Evolutionary conservation across 495 filamentous ascomycete genomes (phyloP).

Genomic region (Aspergillus wentii): DNA sequence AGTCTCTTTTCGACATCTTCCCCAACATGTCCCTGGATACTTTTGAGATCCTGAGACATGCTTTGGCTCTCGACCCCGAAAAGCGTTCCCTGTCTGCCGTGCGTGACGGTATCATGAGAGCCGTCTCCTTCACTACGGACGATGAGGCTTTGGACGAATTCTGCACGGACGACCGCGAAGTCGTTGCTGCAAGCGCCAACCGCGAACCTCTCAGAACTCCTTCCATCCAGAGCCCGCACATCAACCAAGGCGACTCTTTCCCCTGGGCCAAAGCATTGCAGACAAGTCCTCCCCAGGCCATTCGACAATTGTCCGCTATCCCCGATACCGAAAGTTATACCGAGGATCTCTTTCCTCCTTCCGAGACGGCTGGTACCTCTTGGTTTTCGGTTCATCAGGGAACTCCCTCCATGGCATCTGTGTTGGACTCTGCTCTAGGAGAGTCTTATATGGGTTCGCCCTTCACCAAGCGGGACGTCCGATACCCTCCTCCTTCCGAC

Average conservation of each 20-base stretch:
- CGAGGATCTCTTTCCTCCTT: conserved; percentile 86
- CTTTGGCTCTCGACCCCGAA: conserved; percentile 81
- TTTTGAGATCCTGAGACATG: conserved; percentile 83
- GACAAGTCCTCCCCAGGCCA: conserved; percentile 63
- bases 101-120: conserved; percentile 68
- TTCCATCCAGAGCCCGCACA: conserved; percentile 82
- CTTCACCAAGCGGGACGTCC: conserved; percentile 33
- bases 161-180: conserved; percentile 72
- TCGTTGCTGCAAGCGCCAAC: conserved; percentile 74
- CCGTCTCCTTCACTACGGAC: conserved; percentile 90
- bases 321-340: conserved; percentile 71
- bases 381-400: conserved; percentile 69
- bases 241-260: conserved; percentile 78
- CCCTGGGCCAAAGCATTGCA: conserved; percentile 93
- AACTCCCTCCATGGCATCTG: conserved; percentile 73
- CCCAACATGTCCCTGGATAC: conserved; percentile 98
- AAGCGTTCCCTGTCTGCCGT: conserved; percentile 79
- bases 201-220: conserved; percentile 94
- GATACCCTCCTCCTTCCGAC: conserved; percentile 40
- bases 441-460: conserved; percentile 62
- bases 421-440: conserved; percentile 69
- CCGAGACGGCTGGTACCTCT: conserved; percentile 62
- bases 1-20: conserved; percentile 96
- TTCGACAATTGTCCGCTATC: conserved; percentile 84
- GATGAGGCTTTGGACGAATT: conserved; percentile 91